Evolutionary conservation across 345 rosid species (phyloP).

Genomic region (Lenwebbia sp.): DNA sequence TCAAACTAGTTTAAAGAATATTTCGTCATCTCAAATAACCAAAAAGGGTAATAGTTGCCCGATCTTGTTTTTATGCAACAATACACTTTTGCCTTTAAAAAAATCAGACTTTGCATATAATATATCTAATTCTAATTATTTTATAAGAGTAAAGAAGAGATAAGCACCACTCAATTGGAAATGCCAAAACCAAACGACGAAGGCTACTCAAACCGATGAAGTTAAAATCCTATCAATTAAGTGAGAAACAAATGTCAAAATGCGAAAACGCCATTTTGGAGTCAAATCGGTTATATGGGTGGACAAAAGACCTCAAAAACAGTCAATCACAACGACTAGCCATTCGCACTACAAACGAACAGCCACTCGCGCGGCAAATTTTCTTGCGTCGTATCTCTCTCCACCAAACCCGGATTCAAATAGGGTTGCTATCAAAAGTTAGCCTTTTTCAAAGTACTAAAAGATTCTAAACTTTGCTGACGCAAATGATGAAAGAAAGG

Average conservation of each 20-base stretch:
- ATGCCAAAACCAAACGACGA: not conserved
- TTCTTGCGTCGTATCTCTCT: not conserved
- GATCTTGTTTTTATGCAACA: not conserved
- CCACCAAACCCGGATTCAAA: not conserved
- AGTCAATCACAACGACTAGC: not conserved
- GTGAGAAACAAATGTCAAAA: not conserved
- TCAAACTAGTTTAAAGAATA: not conserved
- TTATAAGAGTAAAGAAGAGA: not conserved
- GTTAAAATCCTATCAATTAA: not conserved
- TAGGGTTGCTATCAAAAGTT: not conserved
- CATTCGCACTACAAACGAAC: too few species aligned
- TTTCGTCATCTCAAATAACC: not conserved
- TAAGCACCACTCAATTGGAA: not conserved
- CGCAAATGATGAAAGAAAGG: too few species aligned
- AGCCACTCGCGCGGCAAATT: too few species aligned
- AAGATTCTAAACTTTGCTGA: not conserved
- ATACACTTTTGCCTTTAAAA: not conserved
- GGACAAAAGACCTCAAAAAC: not conserved
- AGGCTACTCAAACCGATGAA: not conserved
- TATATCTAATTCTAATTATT: not conserved
- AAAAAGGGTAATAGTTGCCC: not conserved
- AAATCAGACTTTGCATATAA: not conserved
- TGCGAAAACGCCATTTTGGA: not conserved
- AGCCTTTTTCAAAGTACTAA: not conserved
- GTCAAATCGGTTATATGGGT: not conserved